These are phyloP conservation scores for Hypoxylon subgilvum DNA, from an alignment of 495 filamentous ascomycete genomes.

Conservation along the genomic window DNA sequence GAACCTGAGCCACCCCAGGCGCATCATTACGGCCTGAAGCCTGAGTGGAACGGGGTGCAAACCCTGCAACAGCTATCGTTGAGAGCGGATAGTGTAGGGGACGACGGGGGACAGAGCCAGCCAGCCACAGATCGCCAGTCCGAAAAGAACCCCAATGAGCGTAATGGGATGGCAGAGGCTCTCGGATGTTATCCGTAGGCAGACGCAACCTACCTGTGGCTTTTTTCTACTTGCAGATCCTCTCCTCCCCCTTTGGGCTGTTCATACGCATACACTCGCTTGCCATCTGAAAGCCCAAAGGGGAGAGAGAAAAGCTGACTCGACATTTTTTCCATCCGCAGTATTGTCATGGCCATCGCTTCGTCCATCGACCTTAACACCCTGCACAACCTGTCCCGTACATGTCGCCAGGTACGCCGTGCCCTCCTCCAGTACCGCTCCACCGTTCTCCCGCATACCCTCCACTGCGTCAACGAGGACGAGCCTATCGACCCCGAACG, in stretches of 20 bases:
- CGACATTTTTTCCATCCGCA: conserved; percentile 49
- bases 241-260: conserved; percentile 17
- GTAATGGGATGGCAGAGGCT: conserved; percentile 73
- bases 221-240: conserved; percentile 34
- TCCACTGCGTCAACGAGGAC: conserved; percentile 77
- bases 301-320: conserved; percentile 36
- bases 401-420: conserved; percentile 77
- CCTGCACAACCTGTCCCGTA: conserved; percentile 77
- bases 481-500: conserved; percentile 55
- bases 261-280: no score
- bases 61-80: conserved; percentile 29
- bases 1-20: conserved; percentile 56
- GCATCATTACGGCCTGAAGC: conserved; percentile 39
- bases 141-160: conserved; percentile 67
- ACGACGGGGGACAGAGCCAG: conserved; percentile 26
- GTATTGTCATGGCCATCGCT: conserved; percentile 77
- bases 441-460: conserved; percentile 71
- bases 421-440: conserved; percentile 77
- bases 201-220: conserved; percentile 38
- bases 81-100: no score
- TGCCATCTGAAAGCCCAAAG: conserved; percentile 19
- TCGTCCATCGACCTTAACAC: conserved; percentile 81
- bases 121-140: conserved; percentile 42
- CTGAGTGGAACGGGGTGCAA: conserved; percentile 37
- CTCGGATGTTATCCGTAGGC: conserved; percentile 89